These are phyloP conservation scores for Fomitopsis palustris DNA, from an alignment of 1,284 basidiomycete species.

Conservation along the genomic window DNA sequence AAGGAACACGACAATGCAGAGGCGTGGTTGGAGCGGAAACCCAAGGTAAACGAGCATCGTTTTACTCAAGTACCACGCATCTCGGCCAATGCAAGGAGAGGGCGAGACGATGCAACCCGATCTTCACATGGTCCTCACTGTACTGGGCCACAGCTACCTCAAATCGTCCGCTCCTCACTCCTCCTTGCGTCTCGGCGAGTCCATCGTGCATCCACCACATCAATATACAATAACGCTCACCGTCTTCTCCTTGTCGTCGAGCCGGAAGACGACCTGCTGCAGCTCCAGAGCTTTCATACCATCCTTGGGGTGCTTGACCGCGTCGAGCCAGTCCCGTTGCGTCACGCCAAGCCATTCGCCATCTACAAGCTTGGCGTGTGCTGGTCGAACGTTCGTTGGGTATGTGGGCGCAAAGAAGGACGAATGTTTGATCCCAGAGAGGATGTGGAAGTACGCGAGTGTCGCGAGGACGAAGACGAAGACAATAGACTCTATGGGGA, in stretches of 20 bases:
- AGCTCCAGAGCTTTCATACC: constrained; percentile 49
- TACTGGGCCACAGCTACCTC: too few species aligned
- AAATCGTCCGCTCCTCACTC: too few species aligned
- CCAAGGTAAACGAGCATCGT: too few species aligned
- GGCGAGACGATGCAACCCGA: too few species aligned
- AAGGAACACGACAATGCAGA: too few species aligned
- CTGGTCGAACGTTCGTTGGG: constrained; percentile 44
- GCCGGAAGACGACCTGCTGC: constrained; percentile 60
- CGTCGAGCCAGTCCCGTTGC: constrained; percentile 46
- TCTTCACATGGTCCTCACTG: too few species aligned
- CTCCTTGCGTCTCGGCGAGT: too few species aligned
- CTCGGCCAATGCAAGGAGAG: too few species aligned
- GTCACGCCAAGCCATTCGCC: constrained; percentile 54
- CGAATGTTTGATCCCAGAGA: constrained; percentile 81
- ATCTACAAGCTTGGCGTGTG: constrained; percentile 48
- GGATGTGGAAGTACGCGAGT: constrained; percentile 88
- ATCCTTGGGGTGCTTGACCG: constrained; percentile 28
- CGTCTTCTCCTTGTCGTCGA: constrained; percentile 36
- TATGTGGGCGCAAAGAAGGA: constrained; percentile 58
- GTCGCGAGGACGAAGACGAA: constrained; percentile 85
- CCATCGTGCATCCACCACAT: too few species aligned
- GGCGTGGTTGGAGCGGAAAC: too few species aligned
- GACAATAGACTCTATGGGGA: constrained; percentile 84
- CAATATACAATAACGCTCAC: constrained; percentile 26
- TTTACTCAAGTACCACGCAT: too few species aligned